Conservation (phyloP, 345 rosid species). For the Physaria fendleri region DNA sequence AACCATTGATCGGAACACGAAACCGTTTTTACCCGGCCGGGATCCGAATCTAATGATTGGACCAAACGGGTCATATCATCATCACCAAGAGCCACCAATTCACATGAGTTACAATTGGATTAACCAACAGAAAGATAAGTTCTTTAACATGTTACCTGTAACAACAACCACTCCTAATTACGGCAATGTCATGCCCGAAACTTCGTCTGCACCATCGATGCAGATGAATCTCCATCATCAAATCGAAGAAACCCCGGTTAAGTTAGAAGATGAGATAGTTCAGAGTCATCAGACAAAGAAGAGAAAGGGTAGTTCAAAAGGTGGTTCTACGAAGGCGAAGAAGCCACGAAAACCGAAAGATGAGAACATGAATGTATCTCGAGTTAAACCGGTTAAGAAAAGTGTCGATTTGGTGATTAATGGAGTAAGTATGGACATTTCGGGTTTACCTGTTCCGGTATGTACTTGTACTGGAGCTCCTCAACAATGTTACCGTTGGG, state of each 20-base stretch:
- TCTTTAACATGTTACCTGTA: constrained; percentile 49
- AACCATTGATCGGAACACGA: constrained; percentile 69
- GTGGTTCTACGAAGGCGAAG: constrained; percentile 61
- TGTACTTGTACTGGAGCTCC: constrained; percentile 85
- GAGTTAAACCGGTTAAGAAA: constrained; percentile 70
- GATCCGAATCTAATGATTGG: constrained; percentile 55
- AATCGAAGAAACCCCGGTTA: too few species aligned
- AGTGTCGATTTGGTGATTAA: constrained; percentile 69
- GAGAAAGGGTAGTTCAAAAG: too few species aligned
- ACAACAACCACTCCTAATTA: constrained; percentile 28
- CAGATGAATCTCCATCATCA: constrained; percentile 52
- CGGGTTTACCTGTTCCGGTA: constrained; percentile 74
- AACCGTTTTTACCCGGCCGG: constrained; percentile 60
- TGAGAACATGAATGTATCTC: constrained; percentile 26
- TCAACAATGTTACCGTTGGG: constrained; percentile 95
- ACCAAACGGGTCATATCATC: constrained; percentile 49
- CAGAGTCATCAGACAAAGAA: constrained; percentile 47
- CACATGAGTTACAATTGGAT: constrained; percentile 70
- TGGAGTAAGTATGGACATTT: constrained; percentile 78
- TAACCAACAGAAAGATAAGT: constrained; percentile 66
- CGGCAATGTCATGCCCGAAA: constrained; percentile 40
- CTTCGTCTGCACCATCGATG: constrained; percentile 50
- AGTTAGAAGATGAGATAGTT: constrained; percentile 36
- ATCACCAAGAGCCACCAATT: constrained; percentile 44
- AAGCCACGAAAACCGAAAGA: constrained; percentile 72